Evolutionary conservation across 2,329 filamentous ascomycete species (phyloP).

Genomic region (Trichoderma atroviride): DNA sequence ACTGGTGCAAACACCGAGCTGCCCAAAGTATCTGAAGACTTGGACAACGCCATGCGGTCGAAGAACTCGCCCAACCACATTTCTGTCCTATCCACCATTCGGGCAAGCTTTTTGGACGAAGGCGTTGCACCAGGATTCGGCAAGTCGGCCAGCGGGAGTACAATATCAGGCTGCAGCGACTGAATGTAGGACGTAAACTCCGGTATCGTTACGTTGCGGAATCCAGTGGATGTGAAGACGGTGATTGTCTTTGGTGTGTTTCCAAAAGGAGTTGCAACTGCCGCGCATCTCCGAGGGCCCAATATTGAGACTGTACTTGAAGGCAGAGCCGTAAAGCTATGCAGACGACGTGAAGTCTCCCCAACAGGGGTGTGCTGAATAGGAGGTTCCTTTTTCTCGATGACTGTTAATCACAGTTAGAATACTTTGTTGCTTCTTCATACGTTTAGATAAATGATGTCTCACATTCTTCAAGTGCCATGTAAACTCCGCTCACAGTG

Average conservation of each 20-base stretch:
- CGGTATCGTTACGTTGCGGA: constrained; percentile 67
- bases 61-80: constrained; percentile 76
- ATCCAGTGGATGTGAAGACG: constrained; percentile 85
- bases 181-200: constrained; percentile 69
- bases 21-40: constrained; percentile 34
- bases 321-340: constrained; percentile 75
- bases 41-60: constrained; percentile 34
- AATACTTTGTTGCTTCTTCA: background rate
- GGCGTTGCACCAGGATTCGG: constrained; percentile 52
- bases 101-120: constrained; percentile 71
- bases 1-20: constrained; percentile 65
- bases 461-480: constrained; percentile 92
- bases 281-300: constrained; percentile 75
- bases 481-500: constrained; percentile 69
- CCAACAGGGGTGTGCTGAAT: constrained; percentile 48
- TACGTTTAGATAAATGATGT: constrained; percentile 14
- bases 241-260: constrained; percentile 73
- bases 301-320: constrained; percentile 69
- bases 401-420: constrained; percentile 45
- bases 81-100: constrained; percentile 86
- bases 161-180: constrained; percentile 76
- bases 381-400: constrained; percentile 57
- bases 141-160: constrained; percentile 77
- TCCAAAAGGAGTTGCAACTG: constrained; percentile 69
- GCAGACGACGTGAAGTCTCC: constrained; percentile 59